Base-by-base conservation (phyloP, 768 basidiomycete species). In the Kwoniella pini region DNA sequence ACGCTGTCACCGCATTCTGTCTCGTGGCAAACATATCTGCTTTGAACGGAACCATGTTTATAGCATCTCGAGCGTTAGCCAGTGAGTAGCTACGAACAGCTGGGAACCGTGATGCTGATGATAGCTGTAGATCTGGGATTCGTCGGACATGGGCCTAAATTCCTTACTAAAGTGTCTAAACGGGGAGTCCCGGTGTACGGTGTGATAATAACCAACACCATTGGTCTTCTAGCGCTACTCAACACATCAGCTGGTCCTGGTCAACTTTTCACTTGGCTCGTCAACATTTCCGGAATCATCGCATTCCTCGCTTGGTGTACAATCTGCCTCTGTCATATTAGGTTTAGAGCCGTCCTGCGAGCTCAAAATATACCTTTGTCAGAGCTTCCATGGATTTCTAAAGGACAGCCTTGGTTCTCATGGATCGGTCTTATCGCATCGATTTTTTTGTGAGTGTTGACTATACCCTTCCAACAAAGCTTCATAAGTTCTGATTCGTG, bases 351-450 rank as follows among this genome's bases (percentile, higher is more conserved):
- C 27, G 65, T 52, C 0, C 46, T 50, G 52, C 15, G 17, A 13
- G 30, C 28, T n/a, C 65, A 63, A 40, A 60, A 60, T 11, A n/a
- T 28, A 19, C 21, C 56, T 22, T 17, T 31, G 3, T 55, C 53
- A 11, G 60, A 67, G 42, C 48, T 67, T 3, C 65, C 65, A 17
- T 67, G n/a, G n/a, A n/a, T n/a, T n/a, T n/a, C n/a, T n/a, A n/a
- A n/a, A n/a, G n/a, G n/a, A n/a, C n/a, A n/a, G n/a, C n/a, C n/a
- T n/a, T n/a, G n/a, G n/a, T n/a, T n/a, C n/a, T n/a, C n/a, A n/a
- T n/a, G n/a, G n/a, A n/a, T n/a, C n/a, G n/a, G n/a, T n/a, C n/a
- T n/a, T n/a, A n/a, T n/a, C n/a, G n/a, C n/a, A n/a, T n/a, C n/a
- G n/a, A n/a, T n/a, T n/a, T n/a, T n/a, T n/a, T n/a, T n/a, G n/a